These are phyloP conservation scores for Amylostereum chailletii DNA, from an alignment of 1,284 basidiomycete genomes.

Conservation along the genomic window DNA sequence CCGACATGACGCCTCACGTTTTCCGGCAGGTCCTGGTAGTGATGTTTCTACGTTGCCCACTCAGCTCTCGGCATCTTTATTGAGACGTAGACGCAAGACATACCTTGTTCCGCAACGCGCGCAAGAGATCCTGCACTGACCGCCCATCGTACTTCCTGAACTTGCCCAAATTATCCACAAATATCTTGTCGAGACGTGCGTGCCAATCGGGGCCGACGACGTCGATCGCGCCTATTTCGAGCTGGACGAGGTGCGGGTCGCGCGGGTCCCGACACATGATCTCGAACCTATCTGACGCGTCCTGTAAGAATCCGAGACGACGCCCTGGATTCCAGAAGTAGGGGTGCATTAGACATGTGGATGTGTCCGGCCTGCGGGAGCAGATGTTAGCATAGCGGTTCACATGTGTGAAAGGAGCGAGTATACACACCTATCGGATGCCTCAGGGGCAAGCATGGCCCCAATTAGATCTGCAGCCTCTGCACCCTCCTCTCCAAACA, in stretches of 20 bases:
- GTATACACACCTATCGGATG: slow-evolving; percentile 54
- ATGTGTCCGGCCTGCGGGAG: slow-evolving; percentile 72
- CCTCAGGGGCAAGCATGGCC: slow-evolving; percentile 70
- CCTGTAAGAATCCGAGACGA: slow-evolving; percentile 88
- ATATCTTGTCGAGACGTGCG: slow-evolving; percentile 75
- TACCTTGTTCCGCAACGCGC: slow-evolving; percentile 94
- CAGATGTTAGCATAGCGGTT: not conserved
- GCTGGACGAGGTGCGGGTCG: slow-evolving; percentile 63
- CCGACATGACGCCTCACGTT: slow-evolving; percentile 84
- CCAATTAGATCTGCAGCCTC: slow-evolving; percentile 78
- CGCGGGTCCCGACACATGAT: slow-evolving; percentile 92
- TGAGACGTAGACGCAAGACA: slow-evolving; percentile 15
- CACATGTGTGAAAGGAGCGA: not conserved
- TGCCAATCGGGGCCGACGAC: slow-evolving; percentile 90
- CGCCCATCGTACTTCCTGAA: slow-evolving; percentile 92
- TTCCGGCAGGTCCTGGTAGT: slow-evolving; percentile 93
- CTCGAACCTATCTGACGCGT: slow-evolving; percentile 96
- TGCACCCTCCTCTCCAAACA: slow-evolving; percentile 84
- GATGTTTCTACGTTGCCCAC: slow-evolving; percentile 72
- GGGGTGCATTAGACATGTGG: slow-evolving; percentile 81
- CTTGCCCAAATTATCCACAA: slow-evolving; percentile 93
- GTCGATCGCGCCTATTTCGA: slow-evolving; percentile 62
- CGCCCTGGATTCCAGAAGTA: slow-evolving; percentile 94
- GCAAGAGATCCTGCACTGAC: slow-evolving; percentile 85
- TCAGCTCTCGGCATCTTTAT: too few species aligned